A percentile compares a stretch with the other conserved stretches of the same genome.
Conservation (phyloP, 176 grass and related monocot species). For the Ampelocalamus luodianensis region DNA sequence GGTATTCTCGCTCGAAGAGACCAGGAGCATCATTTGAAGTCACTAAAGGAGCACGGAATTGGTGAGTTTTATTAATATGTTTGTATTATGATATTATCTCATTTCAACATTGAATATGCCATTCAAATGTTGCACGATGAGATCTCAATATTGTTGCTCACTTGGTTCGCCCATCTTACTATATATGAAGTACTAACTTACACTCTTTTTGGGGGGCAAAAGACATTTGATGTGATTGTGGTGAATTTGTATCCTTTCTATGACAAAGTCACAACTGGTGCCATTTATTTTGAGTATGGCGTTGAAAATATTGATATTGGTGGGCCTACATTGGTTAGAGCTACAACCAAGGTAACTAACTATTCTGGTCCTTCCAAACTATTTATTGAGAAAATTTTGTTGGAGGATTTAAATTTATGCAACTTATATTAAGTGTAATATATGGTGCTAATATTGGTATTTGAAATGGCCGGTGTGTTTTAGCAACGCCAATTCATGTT, state of each 20-base stretch:
- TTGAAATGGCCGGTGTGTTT: too few relatives aligned
- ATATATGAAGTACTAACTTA: too few relatives aligned
- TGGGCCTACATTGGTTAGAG: conserved; percentile 58
- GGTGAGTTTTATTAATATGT: conserved; percentile 47
- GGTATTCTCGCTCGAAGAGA: conserved; percentile 98
- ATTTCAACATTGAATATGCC: neutral
- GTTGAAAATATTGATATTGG: too few relatives aligned
- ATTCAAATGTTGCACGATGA: neutral
- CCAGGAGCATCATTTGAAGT: conserved; percentile 77
- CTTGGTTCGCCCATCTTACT: too few relatives aligned
- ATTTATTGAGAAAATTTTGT: neutral
- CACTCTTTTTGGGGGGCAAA: too few relatives aligned
- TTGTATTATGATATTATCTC: neutral
- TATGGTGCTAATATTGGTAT: too few relatives aligned
- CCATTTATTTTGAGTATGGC: conserved; percentile 86
- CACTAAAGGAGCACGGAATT: conserved; percentile 75
- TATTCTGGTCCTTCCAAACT: conserved; percentile 23
- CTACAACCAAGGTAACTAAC: conserved; percentile 74
- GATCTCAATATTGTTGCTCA: conserved; percentile 29
- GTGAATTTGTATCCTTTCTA: conserved; percentile 72
- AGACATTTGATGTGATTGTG: too few relatives aligned
- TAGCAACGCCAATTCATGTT: too few relatives aligned
- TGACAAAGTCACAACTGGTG: conserved; percentile 78
- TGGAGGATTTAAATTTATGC: neutral
- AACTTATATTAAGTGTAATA: too few relatives aligned